These are phyloP conservation scores for Alternaria sp. DNA, from an alignment of 2,329 filamentous ascomycete species.

Conservation along the genomic window DNA sequence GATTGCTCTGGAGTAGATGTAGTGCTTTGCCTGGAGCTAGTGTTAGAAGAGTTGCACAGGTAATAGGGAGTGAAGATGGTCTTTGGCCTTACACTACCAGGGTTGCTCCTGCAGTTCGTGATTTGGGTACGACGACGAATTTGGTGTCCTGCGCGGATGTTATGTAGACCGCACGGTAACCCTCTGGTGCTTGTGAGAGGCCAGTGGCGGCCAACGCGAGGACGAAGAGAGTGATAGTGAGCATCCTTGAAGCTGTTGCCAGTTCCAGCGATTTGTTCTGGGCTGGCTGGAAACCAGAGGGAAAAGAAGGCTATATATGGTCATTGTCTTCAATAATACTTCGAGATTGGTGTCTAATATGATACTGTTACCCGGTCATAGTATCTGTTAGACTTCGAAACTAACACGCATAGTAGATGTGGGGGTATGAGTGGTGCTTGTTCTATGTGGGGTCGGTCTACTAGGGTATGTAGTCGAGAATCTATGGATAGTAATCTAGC, in stretches of 20 bases:
- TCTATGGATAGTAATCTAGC: conserved; percentile 7
- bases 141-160: conserved; percentile 40
- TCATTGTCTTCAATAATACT: neutral
- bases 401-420: conserved; percentile 9
- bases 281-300: neutral
- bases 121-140: conserved; percentile 41
- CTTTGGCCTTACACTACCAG: conserved; percentile 36
- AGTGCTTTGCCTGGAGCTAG: conserved; percentile 28
- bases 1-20: conserved; percentile 37
- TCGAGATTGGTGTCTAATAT: neutral
- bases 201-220: conserved; percentile 33
- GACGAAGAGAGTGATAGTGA: conserved; percentile 24
- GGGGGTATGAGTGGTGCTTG: conserved; percentile 5
- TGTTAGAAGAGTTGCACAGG: neutral
- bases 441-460: conserved; percentile 5
- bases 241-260: conserved; percentile 18
- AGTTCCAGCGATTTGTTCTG: neutral
- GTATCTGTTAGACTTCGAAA: neutral
- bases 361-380: neutral
- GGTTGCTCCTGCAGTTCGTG: conserved; percentile 27
- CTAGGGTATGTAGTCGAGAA: conserved; percentile 1
- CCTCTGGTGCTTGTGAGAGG: conserved; percentile 34
- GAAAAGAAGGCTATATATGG: neutral
- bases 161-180: conserved; percentile 43
- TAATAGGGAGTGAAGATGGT: neutral